A percentile compares a stretch with the other conserved stretches of the same genome.
Evolutionary conservation across 139 green algal genomes (phyloP).

Genomic region (Eudorina sp.): DNA sequence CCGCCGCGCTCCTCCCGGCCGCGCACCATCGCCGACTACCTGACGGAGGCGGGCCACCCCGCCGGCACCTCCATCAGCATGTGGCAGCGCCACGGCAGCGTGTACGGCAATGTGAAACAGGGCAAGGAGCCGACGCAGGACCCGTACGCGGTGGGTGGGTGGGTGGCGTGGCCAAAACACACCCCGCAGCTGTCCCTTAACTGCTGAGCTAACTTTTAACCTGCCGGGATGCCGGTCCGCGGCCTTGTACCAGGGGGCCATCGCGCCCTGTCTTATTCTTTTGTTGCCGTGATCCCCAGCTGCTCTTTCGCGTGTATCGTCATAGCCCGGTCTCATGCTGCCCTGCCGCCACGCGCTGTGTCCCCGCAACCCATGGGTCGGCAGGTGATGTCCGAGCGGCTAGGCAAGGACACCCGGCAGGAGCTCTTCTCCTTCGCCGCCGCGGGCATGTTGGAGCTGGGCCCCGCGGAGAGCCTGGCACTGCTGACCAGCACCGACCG

Average conservation of each 20-base stretch:
- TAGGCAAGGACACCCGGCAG: slow-evolving; percentile 52
- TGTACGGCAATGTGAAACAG: slow-evolving; percentile 46
- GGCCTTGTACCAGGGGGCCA: too few species aligned
- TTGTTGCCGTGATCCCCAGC: too few species aligned
- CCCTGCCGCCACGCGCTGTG: too few species aligned
- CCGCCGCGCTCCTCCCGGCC: background rate
- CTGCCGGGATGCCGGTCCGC: too few species aligned
- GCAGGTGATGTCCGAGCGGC: slow-evolving; percentile 45
- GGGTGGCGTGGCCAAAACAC: too few species aligned
- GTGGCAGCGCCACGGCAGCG: slow-evolving; percentile 60
- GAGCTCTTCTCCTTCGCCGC: slow-evolving; percentile 66
- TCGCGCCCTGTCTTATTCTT: too few species aligned
- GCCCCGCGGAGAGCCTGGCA: slow-evolving; percentile 52
- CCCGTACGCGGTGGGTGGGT: slow-evolving; percentile 56
- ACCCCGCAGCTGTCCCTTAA: too few species aligned
- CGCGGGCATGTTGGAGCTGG: slow-evolving; percentile 55
- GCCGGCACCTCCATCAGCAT: slow-evolving; percentile 49
- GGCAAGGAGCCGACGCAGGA: slow-evolving; percentile 24
- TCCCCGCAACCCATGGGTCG: too few species aligned
- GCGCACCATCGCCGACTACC: slow-evolving; percentile 15
- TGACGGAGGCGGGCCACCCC: slow-evolving; percentile 24
- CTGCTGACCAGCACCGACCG: slow-evolving; percentile 58
- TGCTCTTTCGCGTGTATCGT: too few species aligned
- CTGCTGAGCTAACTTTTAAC: too few species aligned
- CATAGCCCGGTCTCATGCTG: too few species aligned